Conservation (phyloP, 2,329 filamentous ascomycete genomes). For the Pseudogymnoascus sp. region DNA sequence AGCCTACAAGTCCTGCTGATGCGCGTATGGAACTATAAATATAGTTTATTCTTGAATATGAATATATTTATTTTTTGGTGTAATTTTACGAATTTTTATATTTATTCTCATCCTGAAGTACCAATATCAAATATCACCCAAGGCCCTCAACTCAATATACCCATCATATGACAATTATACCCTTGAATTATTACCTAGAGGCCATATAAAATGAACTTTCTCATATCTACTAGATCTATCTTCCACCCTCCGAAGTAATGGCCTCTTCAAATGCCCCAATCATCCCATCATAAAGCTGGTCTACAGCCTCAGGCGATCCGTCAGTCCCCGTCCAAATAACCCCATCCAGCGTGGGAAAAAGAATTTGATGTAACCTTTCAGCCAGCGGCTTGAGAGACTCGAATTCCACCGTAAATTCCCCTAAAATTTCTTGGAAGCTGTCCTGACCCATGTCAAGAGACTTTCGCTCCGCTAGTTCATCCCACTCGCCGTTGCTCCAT, state of each 20-base stretch:
- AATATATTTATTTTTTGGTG: neutral
- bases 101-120: neutral
- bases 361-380: conserved; percentile 14
- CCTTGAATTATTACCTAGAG: neutral
- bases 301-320: conserved; percentile 13
- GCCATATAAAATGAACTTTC: neutral
- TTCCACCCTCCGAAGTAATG: neutral
- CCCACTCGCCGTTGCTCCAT: conserved; percentile 18
- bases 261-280: conserved; percentile 2
- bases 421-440: conserved; percentile 16
- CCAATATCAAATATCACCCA: neutral
- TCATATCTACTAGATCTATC: neutral
- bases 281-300: conserved; percentile 18
- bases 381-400: conserved; percentile 17
- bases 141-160: neutral
- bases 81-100: neutral
- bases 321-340: conserved; percentile 19
- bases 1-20: neutral
- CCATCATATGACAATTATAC: neutral
- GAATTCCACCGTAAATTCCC: conserved; percentile 19
- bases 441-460: conserved; percentile 15
- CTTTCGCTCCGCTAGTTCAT: conserved; percentile 18
- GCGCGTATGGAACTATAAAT: neutral
- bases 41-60: neutral
- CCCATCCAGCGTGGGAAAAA: conserved; percentile 17